Evolutionary conservation across 768 basidiomycete genomes (phyloP).

Genomic region (Pulveroboletus sp.): DNA sequence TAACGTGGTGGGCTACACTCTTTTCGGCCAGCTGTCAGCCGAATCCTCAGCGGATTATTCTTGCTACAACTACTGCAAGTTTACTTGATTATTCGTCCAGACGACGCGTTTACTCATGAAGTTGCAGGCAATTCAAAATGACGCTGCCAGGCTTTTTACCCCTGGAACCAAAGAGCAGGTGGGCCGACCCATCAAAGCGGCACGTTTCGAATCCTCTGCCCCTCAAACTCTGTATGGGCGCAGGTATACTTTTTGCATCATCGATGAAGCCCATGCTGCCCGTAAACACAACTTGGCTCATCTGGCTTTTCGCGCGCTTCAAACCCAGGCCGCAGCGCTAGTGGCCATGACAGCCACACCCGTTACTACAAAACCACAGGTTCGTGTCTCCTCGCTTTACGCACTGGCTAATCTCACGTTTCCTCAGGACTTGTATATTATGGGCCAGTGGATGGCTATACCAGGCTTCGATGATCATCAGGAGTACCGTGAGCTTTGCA

Average conservation of each 20-base stretch:
- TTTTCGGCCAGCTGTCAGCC: not conserved
- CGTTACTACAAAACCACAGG: not conserved
- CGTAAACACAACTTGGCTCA: not conserved
- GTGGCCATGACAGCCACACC: not conserved
- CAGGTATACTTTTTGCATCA: not conserved
- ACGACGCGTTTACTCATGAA: not conserved
- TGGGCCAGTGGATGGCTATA: not conserved
- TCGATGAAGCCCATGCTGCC: not conserved
- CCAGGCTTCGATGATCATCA: not conserved
- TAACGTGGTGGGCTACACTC: not conserved
- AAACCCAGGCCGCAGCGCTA: not conserved
- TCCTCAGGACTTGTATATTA: not conserved
- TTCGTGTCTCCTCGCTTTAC: not conserved
- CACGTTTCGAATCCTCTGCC: not conserved
- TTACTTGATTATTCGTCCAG: not conserved
- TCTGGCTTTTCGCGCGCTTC: not conserved
- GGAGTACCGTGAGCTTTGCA: not conserved
- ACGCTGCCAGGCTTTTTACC: not conserved
- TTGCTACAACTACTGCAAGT: not conserved
- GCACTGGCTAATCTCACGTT: not conserved
- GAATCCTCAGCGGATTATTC: not conserved
- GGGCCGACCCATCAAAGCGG: not conserved
- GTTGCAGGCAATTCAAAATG: not conserved
- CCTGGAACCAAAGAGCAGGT: not conserved
- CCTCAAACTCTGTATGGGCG: not conserved